A percentile compares a stretch with the other conserved stretches of the same genome.
Conservation (phyloP, 352 stramenopile species). For the Globisporangium canariense region DNA sequence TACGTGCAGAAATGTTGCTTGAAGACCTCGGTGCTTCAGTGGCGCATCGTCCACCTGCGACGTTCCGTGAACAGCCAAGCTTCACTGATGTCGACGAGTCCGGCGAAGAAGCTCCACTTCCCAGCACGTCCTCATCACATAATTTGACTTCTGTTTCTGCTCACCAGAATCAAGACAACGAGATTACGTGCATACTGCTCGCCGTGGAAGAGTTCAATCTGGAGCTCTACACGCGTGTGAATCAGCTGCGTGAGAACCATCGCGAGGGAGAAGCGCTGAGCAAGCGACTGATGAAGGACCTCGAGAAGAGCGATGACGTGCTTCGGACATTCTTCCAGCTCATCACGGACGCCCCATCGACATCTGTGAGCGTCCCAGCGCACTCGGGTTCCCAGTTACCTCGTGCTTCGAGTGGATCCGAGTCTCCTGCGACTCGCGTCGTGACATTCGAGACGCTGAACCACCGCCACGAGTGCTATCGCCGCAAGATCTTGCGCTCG, state of each 20-base stretch:
- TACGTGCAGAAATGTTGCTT: conserved; percentile 43
- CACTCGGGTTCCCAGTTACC: not conserved
- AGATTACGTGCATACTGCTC: conserved; percentile 46
- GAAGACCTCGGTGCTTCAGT: conserved; percentile 22
- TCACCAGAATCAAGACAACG: not conserved
- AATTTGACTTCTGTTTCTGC: not conserved
- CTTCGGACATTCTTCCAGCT: conserved; percentile 42
- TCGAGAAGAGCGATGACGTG: conserved; percentile 46
- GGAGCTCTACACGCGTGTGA: conserved; percentile 38
- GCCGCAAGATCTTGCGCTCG: conserved; percentile 36
- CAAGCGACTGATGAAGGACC: conserved; percentile 33
- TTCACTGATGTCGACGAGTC: not conserved
- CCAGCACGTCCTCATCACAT: conserved; percentile 1
- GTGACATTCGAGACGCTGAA: conserved; percentile 31
- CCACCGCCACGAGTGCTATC: conserved; percentile 59
- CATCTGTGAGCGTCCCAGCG: not conserved
- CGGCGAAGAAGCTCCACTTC: conserved; percentile 1
- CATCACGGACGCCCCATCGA: not conserved
- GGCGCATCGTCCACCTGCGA: conserved; percentile 1
- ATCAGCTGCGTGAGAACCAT: conserved; percentile 21
- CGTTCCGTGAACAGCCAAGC: not conserved
- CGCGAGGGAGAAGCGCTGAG: conserved; percentile 16
- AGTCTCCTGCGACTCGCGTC: not conserved
- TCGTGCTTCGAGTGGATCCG: not conserved
- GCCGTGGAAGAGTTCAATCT: conserved; percentile 49